Evolutionary conservation across 305 asterid species (phyloP), one percentile per base, ranked within the genome.

Genomic region (Solanum hybrid): DNA sequence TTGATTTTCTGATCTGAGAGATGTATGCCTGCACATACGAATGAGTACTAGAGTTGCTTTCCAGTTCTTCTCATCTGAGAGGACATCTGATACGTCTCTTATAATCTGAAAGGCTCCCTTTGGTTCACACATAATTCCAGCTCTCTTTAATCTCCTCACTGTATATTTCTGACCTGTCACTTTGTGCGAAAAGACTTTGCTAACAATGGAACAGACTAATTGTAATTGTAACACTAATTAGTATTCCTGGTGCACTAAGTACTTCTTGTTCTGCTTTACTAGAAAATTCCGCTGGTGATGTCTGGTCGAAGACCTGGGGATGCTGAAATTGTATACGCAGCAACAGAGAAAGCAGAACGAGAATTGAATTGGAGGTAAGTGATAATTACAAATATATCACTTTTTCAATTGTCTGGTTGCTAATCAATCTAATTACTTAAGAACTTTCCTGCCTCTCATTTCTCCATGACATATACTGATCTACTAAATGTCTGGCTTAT

Each of bases 361-460:
- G 98, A 96, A 74, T 83, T 97, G 91, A 94, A 93, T 64, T 97
- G 99, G 99, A 97, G 95, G 99, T 96, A 93, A 93, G 96, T 84
- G 42, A 84, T 51, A 84, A 3, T 51, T 51, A 84, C 75, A 10
- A 86, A 51, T 31, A 5, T 83, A 29, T 46, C 87, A 83, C 16
- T 83, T 11, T 42, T 28, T 8, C 87, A 42, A 82, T 40, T 82
- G 87, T 40, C 37, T 82, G 26, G 35, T 46, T 10, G 71, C 37
- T 82, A 8, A 82, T 42, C 61, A 82, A 42, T 82, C 71, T 82
- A 51, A 29, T 31, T 5, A 51, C 31, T 69, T 24, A 11, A 69
- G 75, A 61, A 61, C 71, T 61, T 61, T 20, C 71, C 71, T 61
- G 71, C 71, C 71, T 61, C 71, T 61, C 71, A 20, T 61, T 20